Conservation (phyloP, 2,329 filamentous ascomycete species). For the Phialophora macrospora region DNA sequence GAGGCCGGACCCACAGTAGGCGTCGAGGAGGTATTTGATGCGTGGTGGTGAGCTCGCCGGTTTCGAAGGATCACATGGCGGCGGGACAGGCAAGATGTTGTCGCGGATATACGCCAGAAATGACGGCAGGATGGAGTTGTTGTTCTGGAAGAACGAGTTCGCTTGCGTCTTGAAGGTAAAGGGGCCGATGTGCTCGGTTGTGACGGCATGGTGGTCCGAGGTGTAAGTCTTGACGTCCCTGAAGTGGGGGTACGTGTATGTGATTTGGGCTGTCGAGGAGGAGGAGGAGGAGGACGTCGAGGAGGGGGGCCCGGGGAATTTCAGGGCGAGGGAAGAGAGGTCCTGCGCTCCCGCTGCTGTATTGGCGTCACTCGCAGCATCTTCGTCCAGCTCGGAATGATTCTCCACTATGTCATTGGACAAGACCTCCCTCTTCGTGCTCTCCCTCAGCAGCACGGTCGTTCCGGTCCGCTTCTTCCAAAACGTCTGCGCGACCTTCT, state of each 20-base stretch:
- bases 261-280: conserved; percentile 55
- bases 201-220: conserved; percentile 79
- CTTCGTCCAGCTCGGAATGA: background rate
- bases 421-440: conserved; percentile 65
- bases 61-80: background rate
- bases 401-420: background rate
- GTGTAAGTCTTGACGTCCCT: conserved; percentile 85
- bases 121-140: conserved; percentile 89
- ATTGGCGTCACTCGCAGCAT: background rate
- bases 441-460: conserved; percentile 87
- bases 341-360: background rate
- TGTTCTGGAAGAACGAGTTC: conserved; percentile 98
- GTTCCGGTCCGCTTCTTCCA: conserved; percentile 77
- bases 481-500: conserved; percentile 72
- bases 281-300: conserved; percentile 40
- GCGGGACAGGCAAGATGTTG: conserved; percentile 65
- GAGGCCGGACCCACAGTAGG: conserved; percentile 94
- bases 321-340: conserved; percentile 18
- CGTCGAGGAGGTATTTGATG: conserved; percentile 91
- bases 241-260: conserved; percentile 63
- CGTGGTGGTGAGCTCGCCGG: conserved; percentile 18
- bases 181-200: conserved; percentile 84
- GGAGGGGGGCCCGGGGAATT: conserved; percentile 2
- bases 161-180: conserved; percentile 90
- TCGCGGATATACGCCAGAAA: conserved; percentile 88